Evolutionary conservation across 164 flowering plant species (phyloP).

Genomic region (Berberis thunbergii): DNA sequence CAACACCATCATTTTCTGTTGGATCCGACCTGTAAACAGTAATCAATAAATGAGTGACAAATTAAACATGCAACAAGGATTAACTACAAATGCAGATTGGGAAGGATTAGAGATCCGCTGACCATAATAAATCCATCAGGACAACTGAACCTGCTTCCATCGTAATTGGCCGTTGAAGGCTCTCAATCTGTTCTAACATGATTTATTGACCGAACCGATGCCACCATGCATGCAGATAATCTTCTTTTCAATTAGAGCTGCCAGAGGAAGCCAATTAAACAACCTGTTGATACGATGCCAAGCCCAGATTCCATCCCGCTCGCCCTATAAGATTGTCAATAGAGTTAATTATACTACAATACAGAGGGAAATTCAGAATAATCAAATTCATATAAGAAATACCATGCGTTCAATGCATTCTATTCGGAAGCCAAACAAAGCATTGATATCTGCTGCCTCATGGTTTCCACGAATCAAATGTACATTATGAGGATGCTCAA

Average conservation of each 20-base stretch:
- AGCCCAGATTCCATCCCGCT: slow-evolving; percentile 97
- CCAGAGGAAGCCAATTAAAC: slow-evolving; percentile 98
- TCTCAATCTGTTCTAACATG: slow-evolving; percentile 96
- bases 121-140: slow-evolving; percentile 98
- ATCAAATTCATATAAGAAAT: slow-evolving; percentile 9
- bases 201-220: slow-evolving; percentile 94
- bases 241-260: slow-evolving; percentile 96
- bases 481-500: slow-evolving; percentile 80
- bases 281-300: slow-evolving; percentile 96
- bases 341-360: slow-evolving; percentile 3
- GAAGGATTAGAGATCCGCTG: slow-evolving; percentile 15
- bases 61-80: slow-evolving; percentile 1
- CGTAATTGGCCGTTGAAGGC: slow-evolving; percentile 90
- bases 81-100: neutral
- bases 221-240: slow-evolving; percentile 99
- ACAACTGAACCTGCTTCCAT: slow-evolving; percentile 99
- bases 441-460: slow-evolving; percentile 99
- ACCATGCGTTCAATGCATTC: slow-evolving; percentile 99
- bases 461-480: slow-evolving; percentile 99
- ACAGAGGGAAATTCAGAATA: neutral
- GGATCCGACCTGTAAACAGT: slow-evolving; percentile 84
- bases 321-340: slow-evolving; percentile 56
- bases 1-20: slow-evolving; percentile 98
- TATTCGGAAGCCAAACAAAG: slow-evolving; percentile 96
- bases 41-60: slow-evolving; percentile 4